A percentile compares a stretch with the other conserved stretches of the same genome.
Evolutionary conservation across 805 yeast species (phyloP).

Genomic region (Wickerhamiella azyma): DNA sequence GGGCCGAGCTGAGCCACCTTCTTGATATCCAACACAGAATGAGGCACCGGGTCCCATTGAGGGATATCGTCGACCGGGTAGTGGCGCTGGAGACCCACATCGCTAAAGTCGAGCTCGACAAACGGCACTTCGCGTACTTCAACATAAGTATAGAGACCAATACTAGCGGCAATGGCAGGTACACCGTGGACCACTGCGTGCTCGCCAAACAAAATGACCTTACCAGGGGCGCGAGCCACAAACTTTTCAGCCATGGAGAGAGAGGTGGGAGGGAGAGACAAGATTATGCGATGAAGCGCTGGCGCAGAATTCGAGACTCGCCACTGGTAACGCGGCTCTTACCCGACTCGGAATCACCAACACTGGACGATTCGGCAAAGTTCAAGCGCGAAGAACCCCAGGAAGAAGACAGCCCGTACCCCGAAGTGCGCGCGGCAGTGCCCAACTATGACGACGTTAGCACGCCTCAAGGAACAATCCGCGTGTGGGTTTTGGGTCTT

Average conservation of each 20-base stretch:
- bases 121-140: constrained; percentile 38
- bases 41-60: constrained; percentile 21
- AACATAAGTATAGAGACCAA: constrained; percentile 71
- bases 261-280: no score
- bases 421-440: constrained; percentile 55
- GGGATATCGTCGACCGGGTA: constrained; percentile 58
- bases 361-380: constrained; percentile 2
- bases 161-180: constrained; percentile 94
- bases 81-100: constrained; percentile 47
- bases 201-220: constrained; percentile 90
- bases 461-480: constrained; percentile 37
- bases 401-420: constrained; percentile 37
- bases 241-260: background rate
- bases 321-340: background rate
- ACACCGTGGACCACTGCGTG: constrained; percentile 89
- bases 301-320: background rate
- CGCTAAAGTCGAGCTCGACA: constrained; percentile 68
- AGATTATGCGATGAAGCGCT: no score
- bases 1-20: constrained; percentile 12
- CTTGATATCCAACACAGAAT: constrained; percentile 7
- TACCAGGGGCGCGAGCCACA: constrained; percentile 61
- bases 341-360: no score
- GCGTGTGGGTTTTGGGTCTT: constrained; percentile 42
- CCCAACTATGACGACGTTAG: constrained; percentile 41
- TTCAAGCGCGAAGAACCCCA: constrained; percentile 13